A percentile compares a stretch with the other conserved stretches of the same genome.
These are phyloP conservation scores for Beauveria asiatica DNA, from an alignment of 2,329 filamentous ascomycete species.

Conservation along the genomic window DNA sequence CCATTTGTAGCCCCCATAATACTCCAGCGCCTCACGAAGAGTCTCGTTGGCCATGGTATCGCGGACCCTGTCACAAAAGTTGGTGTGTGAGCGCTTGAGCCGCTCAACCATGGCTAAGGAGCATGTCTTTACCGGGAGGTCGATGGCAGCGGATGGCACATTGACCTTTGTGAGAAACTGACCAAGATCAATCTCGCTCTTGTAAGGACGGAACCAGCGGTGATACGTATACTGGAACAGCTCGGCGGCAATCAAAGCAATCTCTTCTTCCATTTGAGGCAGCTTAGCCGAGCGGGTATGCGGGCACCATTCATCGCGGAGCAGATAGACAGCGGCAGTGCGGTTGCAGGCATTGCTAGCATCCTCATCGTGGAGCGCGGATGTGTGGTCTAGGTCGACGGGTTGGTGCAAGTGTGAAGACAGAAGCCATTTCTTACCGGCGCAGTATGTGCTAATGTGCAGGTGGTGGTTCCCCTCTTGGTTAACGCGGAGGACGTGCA, in stretches of 20 bases:
- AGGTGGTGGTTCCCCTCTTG: neutral
- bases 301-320: neutral
- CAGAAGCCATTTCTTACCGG: neutral
- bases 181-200: slow-evolving; percentile 3
- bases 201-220: neutral
- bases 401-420: neutral
- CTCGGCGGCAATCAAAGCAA: neutral
- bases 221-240: neutral
- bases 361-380: neutral
- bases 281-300: neutral
- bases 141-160: neutral
- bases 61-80: neutral
- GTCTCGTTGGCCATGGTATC: neutral
- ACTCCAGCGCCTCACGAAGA: no score
- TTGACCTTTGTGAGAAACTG: slow-evolving; percentile 8
- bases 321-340: neutral
- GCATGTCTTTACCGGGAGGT: neutral
- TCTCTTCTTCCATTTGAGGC: neutral
- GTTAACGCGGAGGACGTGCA: neutral
- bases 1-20: neutral
- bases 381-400: neutral
- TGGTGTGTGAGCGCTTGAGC: neutral
- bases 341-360: slow-evolving; percentile 3
- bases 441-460: neutral
- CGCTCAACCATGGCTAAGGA: neutral